Evolutionary conservation across 805 yeast species (phyloP), one percentile per base, ranked within the genome.

Genomic region (Suhomyces faveliae): DNA sequence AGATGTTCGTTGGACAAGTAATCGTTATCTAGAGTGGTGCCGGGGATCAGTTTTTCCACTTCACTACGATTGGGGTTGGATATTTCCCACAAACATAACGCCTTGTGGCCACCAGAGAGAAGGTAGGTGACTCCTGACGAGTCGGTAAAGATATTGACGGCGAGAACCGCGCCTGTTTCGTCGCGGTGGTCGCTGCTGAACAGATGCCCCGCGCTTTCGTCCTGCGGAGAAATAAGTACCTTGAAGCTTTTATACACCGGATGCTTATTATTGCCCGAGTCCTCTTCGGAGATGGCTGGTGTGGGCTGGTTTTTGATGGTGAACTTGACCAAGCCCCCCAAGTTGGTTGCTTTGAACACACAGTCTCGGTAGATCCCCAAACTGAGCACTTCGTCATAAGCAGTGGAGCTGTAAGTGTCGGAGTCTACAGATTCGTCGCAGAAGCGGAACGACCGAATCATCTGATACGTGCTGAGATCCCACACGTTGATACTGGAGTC

Each of bases 401-500:
- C 40, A 19, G 40, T 8, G 12, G 40, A 37, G 17, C 15, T n/a
- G 17, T 12, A 21, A 12, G 25, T 9, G n/a, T 15, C 15, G 13
- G 10, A 24, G 19, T 12, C 30, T 3, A 8, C 21, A 12, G 29
- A 8, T 5, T 12, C 11, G 5, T 45, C 35, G 15, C 49, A 29
- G 43, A 67, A 67, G 25, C 59, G 64, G 52, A 73, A 74, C 0
- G 79, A 70, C 30, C 80, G 65, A 30, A 79, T 75, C 50, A 84
- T 67, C 62, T 92, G 98, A 46, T 77, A 76, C 0, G 98, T 90
- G 42, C 85, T 83, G 42, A 92, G 69, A 57, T 94, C 98, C 89
- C 96, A 87, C 5, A 89, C 82, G 48, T 84, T 82, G n/a, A 92
- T 76, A 21, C 74, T 71, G 8, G 96, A 94, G 48, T 81, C 80